Percentiles rank a stretch among this genome's conserved stretches.
Evolutionary conservation across 2,329 filamentous ascomycete species (phyloP).

Genomic region (Colletotrichum tanaceti): DNA sequence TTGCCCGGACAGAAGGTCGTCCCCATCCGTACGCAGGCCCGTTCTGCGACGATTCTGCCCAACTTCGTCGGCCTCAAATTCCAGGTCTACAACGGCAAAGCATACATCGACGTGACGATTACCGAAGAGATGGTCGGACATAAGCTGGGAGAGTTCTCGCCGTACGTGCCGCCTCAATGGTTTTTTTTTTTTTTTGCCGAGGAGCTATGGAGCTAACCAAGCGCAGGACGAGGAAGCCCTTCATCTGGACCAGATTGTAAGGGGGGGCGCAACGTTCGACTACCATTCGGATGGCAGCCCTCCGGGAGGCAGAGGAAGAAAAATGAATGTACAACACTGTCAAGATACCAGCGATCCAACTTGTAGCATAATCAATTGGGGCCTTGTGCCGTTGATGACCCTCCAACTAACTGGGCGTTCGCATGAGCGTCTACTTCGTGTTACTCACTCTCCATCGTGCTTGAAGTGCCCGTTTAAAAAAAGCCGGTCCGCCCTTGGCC

Average conservation of each 20-base stretch:
- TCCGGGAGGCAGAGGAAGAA: conserved; percentile 15
- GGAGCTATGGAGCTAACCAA: conserved; percentile 8
- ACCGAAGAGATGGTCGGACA: conserved; percentile 97
- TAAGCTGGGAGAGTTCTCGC: conserved; percentile 91
- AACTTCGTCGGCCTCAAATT: conserved; percentile 93
- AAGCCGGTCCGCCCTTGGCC: conserved; percentile 9
- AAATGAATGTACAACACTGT: conserved; percentile 36
- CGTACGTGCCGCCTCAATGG: conserved; percentile 67
- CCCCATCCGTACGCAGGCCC: conserved; percentile 87
- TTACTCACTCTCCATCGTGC: conserved; percentile 2
- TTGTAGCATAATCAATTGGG: conserved; percentile 27
- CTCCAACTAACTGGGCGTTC: conserved; percentile 10
- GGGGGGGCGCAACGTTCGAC: not conserved
- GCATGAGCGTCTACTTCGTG: not conserved
- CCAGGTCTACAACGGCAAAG: conserved; percentile 91
- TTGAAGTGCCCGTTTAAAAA: conserved; percentile 12
- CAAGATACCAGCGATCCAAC: conserved; percentile 35
- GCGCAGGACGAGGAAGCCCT: conserved; percentile 67
- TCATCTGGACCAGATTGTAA: conserved; percentile 57
- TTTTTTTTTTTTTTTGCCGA: not conserved
- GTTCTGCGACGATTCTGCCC: conserved; percentile 88
- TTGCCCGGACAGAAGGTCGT: conserved; percentile 71
- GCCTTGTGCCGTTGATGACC: conserved; percentile 28
- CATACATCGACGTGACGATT: conserved; percentile 82
- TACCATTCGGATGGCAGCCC: not conserved